These are phyloP conservation scores for Euphorbia tirucalli DNA, from an alignment of 345 rosid genomes.

Conservation along the genomic window DNA sequence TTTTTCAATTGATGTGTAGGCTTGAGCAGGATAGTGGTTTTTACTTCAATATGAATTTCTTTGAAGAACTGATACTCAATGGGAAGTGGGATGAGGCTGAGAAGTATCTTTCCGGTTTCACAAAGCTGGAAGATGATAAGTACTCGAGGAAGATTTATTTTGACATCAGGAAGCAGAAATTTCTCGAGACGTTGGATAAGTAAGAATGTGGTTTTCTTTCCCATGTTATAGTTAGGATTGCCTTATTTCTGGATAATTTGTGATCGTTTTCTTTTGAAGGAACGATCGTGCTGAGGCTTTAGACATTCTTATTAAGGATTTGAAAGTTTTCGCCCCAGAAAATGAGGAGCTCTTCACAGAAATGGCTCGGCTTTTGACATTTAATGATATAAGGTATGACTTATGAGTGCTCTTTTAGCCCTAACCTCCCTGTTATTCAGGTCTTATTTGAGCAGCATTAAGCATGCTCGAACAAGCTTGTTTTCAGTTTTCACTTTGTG, in stretches of 20 bases:
- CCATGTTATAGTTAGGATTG: background rate
- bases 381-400: slow-evolving; percentile 34
- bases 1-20: slow-evolving; percentile 20
- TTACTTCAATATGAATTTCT: slow-evolving; percentile 36
- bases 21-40: slow-evolving; percentile 36
- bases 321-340: slow-evolving; percentile 29
- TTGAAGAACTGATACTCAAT: slow-evolving; percentile 32
- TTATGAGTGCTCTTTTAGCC: background rate
- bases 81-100: slow-evolving; percentile 37
- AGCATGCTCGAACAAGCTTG: slow-evolving; percentile 1
- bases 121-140: slow-evolving; percentile 26
- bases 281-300: slow-evolving; percentile 33
- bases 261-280: slow-evolving; percentile 24
- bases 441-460: background rate
- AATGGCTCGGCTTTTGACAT: slow-evolving; percentile 38
- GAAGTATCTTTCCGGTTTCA: slow-evolving; percentile 34
- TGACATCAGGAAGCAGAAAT: slow-evolving; percentile 38
- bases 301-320: slow-evolving; percentile 39
- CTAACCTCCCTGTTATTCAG: background rate
- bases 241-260: too few relatives aligned
- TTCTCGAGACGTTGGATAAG: slow-evolving; percentile 38
- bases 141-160: slow-evolving; percentile 39
- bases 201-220: background rate
- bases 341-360: slow-evolving; percentile 33
- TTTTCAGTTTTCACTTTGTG: background rate